Base-by-base conservation (phyloP, 202 grass and related monocot species). In the Brachypodium distachyon region DNA sequence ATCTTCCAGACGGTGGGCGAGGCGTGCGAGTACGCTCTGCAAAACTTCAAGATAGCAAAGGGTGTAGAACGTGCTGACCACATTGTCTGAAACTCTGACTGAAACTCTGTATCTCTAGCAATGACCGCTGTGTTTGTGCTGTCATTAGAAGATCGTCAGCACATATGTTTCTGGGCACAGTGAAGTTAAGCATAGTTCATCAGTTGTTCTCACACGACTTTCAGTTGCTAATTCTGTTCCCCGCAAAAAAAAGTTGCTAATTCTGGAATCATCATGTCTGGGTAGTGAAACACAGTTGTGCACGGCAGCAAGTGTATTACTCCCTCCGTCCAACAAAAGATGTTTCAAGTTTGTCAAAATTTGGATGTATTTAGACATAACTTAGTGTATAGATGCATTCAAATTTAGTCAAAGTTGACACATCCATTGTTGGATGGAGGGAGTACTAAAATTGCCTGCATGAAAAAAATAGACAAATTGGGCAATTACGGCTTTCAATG, bases 1-100 rank as follows among this genome's bases (percentile, higher is more conserved):
- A 81, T 97, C 47, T 91, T 97, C 56, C 82, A 90, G 7, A 91
- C 78, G 0, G 86, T 97, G 9, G 72, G 32, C 4, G 94, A 97
- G 4, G 90, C 90, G 0, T 91, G 83, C 8, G 64, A 87, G 36
- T 85, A 84, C 52, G 85, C 85, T 32, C 54, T 83, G 26, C 88
- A 43, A 16, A 66, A 76, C 33, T 84, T 73, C 50, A 97, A 91
- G 26, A 69, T 66, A 14, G 48, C 64, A 10, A 76, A 2, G 6
- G 37, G 0, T 37, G 4, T 28, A 19, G 57, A 67, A 13, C 33
- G 21, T 32, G 57, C 50, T 51, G 83, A 92, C 38, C 58, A 77
- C 21, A 77, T 82, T 38, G 90, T 89, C n/a, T 97, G 77, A 93
- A 82, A 19, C 67, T 82, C n/a, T 81, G 19, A 70, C 6, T 3